phyloP scores from a whole-genome alignment of 305 asterid species.

The Rubia peregrina region DNA sequence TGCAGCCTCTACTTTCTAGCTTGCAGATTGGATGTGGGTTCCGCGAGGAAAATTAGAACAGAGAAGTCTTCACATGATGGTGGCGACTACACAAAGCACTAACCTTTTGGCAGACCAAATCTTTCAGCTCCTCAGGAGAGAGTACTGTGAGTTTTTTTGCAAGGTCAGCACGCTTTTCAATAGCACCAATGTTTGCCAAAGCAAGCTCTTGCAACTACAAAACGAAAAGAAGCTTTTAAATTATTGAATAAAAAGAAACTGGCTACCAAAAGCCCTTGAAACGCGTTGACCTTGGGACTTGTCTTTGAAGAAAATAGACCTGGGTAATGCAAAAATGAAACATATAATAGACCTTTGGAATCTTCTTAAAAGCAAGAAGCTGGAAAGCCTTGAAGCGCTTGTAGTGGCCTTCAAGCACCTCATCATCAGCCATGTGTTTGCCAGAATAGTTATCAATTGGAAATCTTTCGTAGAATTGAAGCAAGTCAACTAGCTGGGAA shows the following conservation, averaged over 20 bases:
- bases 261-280: not conserved
- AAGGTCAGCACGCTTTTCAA: slow-evolving; percentile 77
- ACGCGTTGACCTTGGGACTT: slow-evolving; percentile 50
- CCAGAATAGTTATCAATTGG: slow-evolving; percentile 93
- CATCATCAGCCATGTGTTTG: slow-evolving; percentile 97
- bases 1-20: not conserved
- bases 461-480: slow-evolving; percentile 90
- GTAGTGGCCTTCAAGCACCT: slow-evolving; percentile 88
- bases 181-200: slow-evolving; percentile 84
- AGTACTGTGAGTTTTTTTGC: slow-evolving; percentile 77
- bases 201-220: slow-evolving; percentile 87
- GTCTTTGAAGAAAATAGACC: not conserved
- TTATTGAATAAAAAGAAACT: not conserved
- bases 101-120: slow-evolving; percentile 84
- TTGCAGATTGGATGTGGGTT: not conserved
- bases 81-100: slow-evolving; percentile 24
- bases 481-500: slow-evolving; percentile 92
- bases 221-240: slow-evolving; percentile 6
- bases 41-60: not conserved
- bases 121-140: slow-evolving; percentile 76
- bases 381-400: slow-evolving; percentile 93
- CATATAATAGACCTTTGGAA: slow-evolving; percentile 59
- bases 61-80: not conserved
- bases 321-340: slow-evolving; percentile 3
- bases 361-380: slow-evolving; percentile 71